Evolutionary conservation across 1,139 yeast genomes (phyloP).

Genomic region (Sporopachydermia cereana): DNA sequence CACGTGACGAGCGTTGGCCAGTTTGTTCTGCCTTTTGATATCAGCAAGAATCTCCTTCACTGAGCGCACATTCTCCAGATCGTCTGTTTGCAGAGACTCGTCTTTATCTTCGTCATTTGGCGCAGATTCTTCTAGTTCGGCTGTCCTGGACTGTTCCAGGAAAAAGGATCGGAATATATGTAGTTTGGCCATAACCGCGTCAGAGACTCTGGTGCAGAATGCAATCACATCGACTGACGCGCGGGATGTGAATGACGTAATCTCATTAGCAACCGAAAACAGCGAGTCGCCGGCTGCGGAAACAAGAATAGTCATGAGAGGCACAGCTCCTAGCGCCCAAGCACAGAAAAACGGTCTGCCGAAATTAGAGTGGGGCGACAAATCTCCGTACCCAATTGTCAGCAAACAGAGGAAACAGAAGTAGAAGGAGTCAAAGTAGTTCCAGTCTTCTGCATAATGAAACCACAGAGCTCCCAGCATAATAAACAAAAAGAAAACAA

Average conservation of each 20-base stretch:
- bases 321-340: slow-evolving; percentile 78
- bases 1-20: slow-evolving; percentile 7
- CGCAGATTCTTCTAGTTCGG: background rate
- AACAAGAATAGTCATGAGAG: slow-evolving; percentile 73
- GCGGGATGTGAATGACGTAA: slow-evolving; percentile 6
- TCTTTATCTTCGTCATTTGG: background rate
- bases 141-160: background rate
- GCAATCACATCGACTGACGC: slow-evolving; percentile 8
- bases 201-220: slow-evolving; percentile 7
- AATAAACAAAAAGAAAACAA: slow-evolving; percentile 49
- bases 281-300: slow-evolving; percentile 60
- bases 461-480: slow-evolving; percentile 61
- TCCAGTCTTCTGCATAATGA: slow-evolving; percentile 49
- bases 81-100: background rate
- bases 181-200: slow-evolving; percentile 4
- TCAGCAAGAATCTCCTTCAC: background rate
- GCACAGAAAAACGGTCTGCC: slow-evolving; percentile 64
- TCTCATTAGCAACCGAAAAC: slow-evolving; percentile 22
- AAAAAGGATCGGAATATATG: background rate
- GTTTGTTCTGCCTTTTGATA: background rate
- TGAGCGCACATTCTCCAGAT: background rate
- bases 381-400: slow-evolving; percentile 82
- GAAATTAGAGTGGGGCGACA: slow-evolving; percentile 45
- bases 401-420: slow-evolving; percentile 64
- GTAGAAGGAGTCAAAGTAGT: slow-evolving; percentile 56